Evolutionary conservation across 2,329 filamentous ascomycete species (phyloP).

Genomic region (Colletotrichum lentis): DNA sequence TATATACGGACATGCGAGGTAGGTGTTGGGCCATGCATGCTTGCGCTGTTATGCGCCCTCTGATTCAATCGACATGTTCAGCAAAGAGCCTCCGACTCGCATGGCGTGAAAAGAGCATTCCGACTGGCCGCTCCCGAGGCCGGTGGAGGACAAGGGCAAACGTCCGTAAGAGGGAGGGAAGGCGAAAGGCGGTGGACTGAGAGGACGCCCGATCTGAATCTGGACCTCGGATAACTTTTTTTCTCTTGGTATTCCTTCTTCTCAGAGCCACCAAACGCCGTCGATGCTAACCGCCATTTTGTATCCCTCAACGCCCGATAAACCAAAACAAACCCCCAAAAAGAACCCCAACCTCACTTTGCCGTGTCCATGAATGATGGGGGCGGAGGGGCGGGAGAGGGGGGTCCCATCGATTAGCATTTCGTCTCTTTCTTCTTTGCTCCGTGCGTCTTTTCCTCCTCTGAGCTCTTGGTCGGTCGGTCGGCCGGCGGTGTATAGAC

Average conservation of each 20-base stretch:
- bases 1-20: background rate
- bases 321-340: conserved; percentile 3
- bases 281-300: conserved; percentile 37
- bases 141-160: background rate
- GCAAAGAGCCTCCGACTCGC: background rate
- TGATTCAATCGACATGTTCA: background rate
- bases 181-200: conserved; percentile 33
- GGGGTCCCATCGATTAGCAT: conserved; percentile 30
- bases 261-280: conserved; percentile 38
- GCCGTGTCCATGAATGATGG: background rate
- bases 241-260: conserved; percentile 34
- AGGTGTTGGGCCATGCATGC: background rate
- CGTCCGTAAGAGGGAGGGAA: background rate
- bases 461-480: background rate
- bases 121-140: background rate
- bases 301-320: conserved; percentile 36
- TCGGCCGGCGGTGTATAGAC: background rate
- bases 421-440: conserved; percentile 17
- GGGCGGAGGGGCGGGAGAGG: background rate
- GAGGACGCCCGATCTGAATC: conserved; percentile 29
- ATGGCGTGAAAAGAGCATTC: background rate
- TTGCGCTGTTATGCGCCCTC: background rate
- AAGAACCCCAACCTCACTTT: background rate
- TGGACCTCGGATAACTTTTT: conserved; percentile 32
- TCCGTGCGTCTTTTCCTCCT: background rate